Percentiles rank a stretch among this genome's conserved stretches.
Evolutionary conservation across 75 land plant genomes (phyloP).

Genomic region (Azolla pinnata): DNA sequence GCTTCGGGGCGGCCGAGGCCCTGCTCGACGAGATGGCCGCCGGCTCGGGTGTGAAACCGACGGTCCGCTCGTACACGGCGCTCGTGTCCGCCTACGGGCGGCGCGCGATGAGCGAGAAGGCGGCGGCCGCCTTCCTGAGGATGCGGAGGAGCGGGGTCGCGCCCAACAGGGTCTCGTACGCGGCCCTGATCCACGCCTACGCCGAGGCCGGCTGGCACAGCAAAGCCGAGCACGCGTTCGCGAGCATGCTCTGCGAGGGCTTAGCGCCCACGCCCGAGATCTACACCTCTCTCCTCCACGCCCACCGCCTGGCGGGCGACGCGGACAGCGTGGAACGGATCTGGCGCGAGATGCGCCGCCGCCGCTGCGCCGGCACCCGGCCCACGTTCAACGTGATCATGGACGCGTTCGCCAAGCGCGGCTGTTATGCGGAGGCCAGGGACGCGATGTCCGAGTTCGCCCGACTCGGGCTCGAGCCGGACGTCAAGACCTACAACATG

Average conservation of each 20-base stretch:
- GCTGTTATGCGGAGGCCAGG: conserved; percentile 60
- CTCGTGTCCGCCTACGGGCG: conserved; percentile 68
- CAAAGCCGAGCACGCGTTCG: conserved; percentile 63
- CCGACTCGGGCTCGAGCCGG: conserved; percentile 45
- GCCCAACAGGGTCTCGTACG: conserved; percentile 64
- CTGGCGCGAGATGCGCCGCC: conserved; percentile 63
- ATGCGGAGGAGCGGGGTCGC: conserved; percentile 58
- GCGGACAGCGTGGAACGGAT: conserved; percentile 39
- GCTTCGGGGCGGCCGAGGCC: conserved; percentile 50
- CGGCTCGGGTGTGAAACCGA: conserved; percentile 44
- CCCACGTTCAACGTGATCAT: conserved; percentile 69
- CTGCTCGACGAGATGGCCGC: conserved; percentile 54
- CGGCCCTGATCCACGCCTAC: conserved; percentile 80
- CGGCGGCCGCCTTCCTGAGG: conserved; percentile 56
- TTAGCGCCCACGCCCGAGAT: conserved; percentile 60
- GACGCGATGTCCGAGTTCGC: conserved; percentile 67
- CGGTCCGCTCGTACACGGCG: conserved; percentile 63
- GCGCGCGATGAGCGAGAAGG: conserved; percentile 53
- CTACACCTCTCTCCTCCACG: conserved; percentile 76
- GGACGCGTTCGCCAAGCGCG: conserved; percentile 79
- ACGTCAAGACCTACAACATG: conserved; percentile 77
- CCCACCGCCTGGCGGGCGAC: conserved; percentile 61
- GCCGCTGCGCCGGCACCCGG: conserved; percentile 45
- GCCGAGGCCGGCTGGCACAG: conserved; percentile 63
- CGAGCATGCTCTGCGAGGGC: conserved; percentile 60